Percentiles rank a stretch among this genome's conserved stretches.
phyloP scores from a whole-genome alignment of 202 grass and related monocot genomes.

The Elaeis oleifera region DNA sequence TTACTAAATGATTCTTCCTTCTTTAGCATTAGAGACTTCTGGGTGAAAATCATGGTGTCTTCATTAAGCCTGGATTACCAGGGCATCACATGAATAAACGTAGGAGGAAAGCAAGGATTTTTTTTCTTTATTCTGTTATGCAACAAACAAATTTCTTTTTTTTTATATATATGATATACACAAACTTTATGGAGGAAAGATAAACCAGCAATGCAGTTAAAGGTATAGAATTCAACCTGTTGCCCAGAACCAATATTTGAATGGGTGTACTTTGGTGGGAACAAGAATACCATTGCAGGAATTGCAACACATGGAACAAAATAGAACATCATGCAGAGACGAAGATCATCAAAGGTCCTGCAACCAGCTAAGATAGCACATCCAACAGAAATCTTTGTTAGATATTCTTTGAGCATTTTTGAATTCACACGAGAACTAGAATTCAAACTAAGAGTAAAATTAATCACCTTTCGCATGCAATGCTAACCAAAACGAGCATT shows the following conservation, averaged over 20 bases:
- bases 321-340: slow-evolving; percentile 71
- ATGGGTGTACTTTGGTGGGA: slow-evolving; percentile 87
- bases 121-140: no score
- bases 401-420: slow-evolving; percentile 18
- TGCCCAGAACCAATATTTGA: slow-evolving; percentile 94
- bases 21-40: no score
- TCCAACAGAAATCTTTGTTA: slow-evolving; percentile 23
- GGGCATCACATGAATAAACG: no score
- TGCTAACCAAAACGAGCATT: slow-evolving; percentile 63
- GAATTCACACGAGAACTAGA: slow-evolving; percentile 10
- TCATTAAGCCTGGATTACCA: no score
- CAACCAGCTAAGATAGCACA: slow-evolving; percentile 35
- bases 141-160: no score
- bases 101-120: no score
- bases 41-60: no score
- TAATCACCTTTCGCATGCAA: slow-evolving; percentile 79
- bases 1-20: no score
- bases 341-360: slow-evolving; percentile 92
- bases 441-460: slow-evolving; percentile 1
- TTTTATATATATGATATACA: no score
- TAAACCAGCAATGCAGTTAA: slow-evolving; percentile 8
- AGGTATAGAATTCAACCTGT: slow-evolving; percentile 38
- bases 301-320: slow-evolving; percentile 70
- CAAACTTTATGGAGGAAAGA: slow-evolving; percentile 2
- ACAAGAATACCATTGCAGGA: slow-evolving; percentile 75